phyloP scores from a whole-genome alignment of 2,329 filamentous ascomycete genomes.

The Aspergillus sp. region DNA sequence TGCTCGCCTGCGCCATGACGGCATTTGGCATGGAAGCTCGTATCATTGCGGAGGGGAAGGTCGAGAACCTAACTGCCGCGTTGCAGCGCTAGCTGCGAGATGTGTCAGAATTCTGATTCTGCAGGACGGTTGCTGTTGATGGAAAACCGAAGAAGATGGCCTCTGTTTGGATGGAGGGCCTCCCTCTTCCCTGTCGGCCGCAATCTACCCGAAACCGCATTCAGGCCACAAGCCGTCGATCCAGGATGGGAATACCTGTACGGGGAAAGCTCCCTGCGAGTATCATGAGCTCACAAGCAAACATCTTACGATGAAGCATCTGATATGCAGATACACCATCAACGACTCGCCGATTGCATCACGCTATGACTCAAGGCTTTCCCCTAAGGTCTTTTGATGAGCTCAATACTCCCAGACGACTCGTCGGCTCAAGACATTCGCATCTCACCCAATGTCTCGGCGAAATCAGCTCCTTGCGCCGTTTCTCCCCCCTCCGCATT shows the following conservation, averaged over 20 bases:
- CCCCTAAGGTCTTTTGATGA: no score
- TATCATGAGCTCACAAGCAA: background rate
- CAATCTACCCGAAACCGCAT: background rate
- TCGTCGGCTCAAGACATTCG: background rate
- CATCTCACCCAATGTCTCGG: background rate
- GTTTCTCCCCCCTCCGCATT: background rate
- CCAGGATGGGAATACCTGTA: background rate
- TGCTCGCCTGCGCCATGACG: background rate
- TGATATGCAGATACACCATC: background rate
- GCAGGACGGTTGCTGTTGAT: background rate
- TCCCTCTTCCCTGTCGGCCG: background rate
- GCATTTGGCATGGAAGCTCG: background rate
- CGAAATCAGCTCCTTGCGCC: background rate
- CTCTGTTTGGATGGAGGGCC: background rate
- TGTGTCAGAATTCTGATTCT: constrained; percentile 3
- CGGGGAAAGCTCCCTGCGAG: background rate
- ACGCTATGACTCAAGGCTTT: background rate
- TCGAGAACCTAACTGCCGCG: background rate
- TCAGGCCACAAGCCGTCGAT: background rate
- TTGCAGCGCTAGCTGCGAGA: background rate
- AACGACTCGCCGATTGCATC: background rate
- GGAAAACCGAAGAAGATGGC: background rate
- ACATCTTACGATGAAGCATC: background rate
- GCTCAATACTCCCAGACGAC: background rate
- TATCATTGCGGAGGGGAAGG: constrained; percentile 1